Evolutionary conservation across 768 basidiomycete species (phyloP), one percentile per base, ranked within the genome.

Genomic region (Termitomyces sp.): DNA sequence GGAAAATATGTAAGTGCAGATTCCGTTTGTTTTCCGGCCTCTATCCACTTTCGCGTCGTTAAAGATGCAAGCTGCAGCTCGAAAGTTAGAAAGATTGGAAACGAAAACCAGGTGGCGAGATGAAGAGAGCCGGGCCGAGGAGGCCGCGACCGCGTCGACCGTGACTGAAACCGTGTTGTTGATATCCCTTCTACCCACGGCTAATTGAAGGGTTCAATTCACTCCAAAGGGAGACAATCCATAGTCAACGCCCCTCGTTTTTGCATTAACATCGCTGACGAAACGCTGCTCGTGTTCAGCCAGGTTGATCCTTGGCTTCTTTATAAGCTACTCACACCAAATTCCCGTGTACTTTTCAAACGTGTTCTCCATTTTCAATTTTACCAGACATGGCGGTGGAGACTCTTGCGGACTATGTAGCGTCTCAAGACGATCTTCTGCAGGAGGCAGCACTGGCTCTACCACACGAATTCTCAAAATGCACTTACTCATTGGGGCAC

Each of bases 401-500:
- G 70, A 77, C 77, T 5, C 68, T 80, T 7, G 66, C 70, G 3
- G 80, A 80, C 47, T 77, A 72, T 58, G 64, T 82, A 15, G 66
- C 72, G 48, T 75, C 74, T 28, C 79, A 82, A 57, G 74, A 78
- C 22, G 72, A 76, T 45, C 74, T 82, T 26, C 69, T 80, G 32
- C 70, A 74, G 58, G 77, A 79, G 65, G 82, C 75, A 56, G 77
- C 70, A 11, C 73, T 83, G 37, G 84, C 84, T 3, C 69, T 88
- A 30, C 87, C 80, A 28, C 80, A 82, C 62, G 77, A 82, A 58
- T 86, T 86, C 57, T 82, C 81, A 19, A 77, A 80, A 51, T 89
- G 87, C 61, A 84, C 87, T 5, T 85, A 83, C 65, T 62, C 70
- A 41, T 68, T 82, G 58, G 85, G 87, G 0, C 71, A 74, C 21